Evolutionary conservation across 345 rosid species (phyloP).

Genomic region (Lepidium aucheri): DNA sequence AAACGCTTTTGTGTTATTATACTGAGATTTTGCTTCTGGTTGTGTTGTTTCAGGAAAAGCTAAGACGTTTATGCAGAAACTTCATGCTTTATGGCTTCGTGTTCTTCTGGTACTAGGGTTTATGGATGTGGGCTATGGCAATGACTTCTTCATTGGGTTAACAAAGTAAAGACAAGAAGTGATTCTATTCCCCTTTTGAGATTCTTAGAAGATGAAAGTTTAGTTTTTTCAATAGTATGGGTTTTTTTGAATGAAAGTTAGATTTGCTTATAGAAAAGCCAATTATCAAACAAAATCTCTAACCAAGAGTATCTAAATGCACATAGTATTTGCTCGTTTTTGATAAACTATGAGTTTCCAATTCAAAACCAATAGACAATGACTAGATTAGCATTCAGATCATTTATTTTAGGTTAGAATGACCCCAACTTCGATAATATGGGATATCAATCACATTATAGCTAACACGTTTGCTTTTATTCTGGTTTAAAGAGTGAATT

Average conservation of each 20-base stretch:
- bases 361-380: no score
- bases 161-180: slow-evolving; percentile 5
- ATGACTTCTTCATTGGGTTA: slow-evolving; percentile 69
- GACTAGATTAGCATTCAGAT: no score
- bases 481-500: neutral
- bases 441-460: no score
- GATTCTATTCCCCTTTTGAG: neutral
- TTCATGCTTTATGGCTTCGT: slow-evolving; percentile 29
- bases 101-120: slow-evolving; percentile 58
- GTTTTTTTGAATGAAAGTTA: neutral
- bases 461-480: no score
- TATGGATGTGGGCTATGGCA: slow-evolving; percentile 39
- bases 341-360: no score
- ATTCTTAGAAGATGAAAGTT: neutral
- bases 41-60: slow-evolving; percentile 30
- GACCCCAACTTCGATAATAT: no score
- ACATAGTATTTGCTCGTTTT: no score
- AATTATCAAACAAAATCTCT: neutral
- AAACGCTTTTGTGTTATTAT: neutral
- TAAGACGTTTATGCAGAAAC: slow-evolving; percentile 26
- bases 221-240: neutral
- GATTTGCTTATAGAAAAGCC: neutral
- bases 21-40: slow-evolving; percentile 13
- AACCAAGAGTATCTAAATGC: no score
- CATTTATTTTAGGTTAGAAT: no score